Base-by-base conservation (phyloP, 2,329 filamentous ascomycete species). In the Alternaria sp. region DNA sequence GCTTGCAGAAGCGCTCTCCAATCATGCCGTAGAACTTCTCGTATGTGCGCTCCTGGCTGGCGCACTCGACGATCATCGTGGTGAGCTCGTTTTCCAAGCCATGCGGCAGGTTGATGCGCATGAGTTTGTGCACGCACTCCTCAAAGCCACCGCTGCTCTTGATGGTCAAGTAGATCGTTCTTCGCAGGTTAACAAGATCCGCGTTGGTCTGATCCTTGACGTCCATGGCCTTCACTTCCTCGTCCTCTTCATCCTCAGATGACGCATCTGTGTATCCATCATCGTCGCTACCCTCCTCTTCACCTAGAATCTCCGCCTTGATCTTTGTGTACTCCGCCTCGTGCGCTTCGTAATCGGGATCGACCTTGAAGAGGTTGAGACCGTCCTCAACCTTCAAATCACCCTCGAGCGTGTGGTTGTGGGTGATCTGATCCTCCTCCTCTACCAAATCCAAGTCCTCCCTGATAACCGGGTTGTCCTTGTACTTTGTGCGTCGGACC, bases 181-280 rank as follows among this genome's bases (percentile, higher is more conserved):
- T 89, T 63, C 96, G 91, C 54, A 99, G 85, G 76, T 96, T 97
- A 77, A 98, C 93, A 13, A 99, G 86, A 79, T 99, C 94, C 0
- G 94, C 94, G 75, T 99, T 99, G 67, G 91, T 96, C 82, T 97
- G 93, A 75, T 99, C 96, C 81, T 98, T 97, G 83, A 99, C 97
- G 79, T 99, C 96, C 80, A 98, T 86, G 19, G 91, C 91, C 76
- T 91, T 91, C 67, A 93, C 89, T 77, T 96, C 90, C 66, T 91
- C 86, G 45, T 92, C 90, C 61, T 94, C 91, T 58, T 92, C 91
- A 57, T 90, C 89, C 0, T 88, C 88, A n/a, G 86, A 87, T 62
- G 89, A 91, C 3, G 87, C 87, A 10, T 86, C 91, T 15, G 85
- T 87, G 61, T 86, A 85, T 25, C 90, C 91, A 3, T 76, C 78